Conservation (phyloP, 2,329 filamentous ascomycete species). For the Didymella segeticola region DNA sequence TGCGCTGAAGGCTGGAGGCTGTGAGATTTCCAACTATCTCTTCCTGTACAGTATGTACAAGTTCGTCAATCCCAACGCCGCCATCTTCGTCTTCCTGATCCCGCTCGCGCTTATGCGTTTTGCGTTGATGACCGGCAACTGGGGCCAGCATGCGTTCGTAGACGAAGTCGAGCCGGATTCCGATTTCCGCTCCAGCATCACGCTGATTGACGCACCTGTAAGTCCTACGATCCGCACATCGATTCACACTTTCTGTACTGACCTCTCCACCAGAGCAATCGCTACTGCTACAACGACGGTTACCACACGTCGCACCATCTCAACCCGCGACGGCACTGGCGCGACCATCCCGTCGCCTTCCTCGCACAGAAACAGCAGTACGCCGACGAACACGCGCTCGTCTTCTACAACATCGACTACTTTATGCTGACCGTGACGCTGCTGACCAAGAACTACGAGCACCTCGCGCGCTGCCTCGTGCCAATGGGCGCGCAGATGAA, state of each 20-base stretch:
- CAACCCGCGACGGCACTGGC: constrained; percentile 80
- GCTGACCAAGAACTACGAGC: constrained; percentile 72
- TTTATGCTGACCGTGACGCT: constrained; percentile 75
- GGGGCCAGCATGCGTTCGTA: constrained; percentile 84
- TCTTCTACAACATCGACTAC: constrained; percentile 84
- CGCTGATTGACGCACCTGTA: constrained; percentile 78
- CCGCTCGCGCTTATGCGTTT: constrained; percentile 71
- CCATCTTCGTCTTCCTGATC: constrained; percentile 69
- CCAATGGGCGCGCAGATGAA: constrained; percentile 75
- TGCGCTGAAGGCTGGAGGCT: constrained; percentile 64
- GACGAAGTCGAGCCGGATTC: constrained; percentile 77
- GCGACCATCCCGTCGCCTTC: constrained; percentile 78
- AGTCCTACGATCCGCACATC: constrained; percentile 34
- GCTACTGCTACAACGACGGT: constrained; percentile 82
- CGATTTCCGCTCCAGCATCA: constrained; percentile 80
- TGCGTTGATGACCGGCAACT: constrained; percentile 82
- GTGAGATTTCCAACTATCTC: constrained; percentile 62
- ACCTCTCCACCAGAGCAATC: constrained; percentile 68
- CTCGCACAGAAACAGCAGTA: constrained; percentile 73
- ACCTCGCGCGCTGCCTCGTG: constrained; percentile 73
- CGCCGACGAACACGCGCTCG: constrained; percentile 69
- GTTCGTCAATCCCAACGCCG: constrained; percentile 59
- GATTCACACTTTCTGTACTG: neutral
- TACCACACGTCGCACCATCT: constrained; percentile 84
- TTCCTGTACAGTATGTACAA: constrained; percentile 60